These are phyloP conservation scores for Monascus ruber DNA, from an alignment of 2,329 filamentous ascomycete species.

Conservation along the genomic window DNA sequence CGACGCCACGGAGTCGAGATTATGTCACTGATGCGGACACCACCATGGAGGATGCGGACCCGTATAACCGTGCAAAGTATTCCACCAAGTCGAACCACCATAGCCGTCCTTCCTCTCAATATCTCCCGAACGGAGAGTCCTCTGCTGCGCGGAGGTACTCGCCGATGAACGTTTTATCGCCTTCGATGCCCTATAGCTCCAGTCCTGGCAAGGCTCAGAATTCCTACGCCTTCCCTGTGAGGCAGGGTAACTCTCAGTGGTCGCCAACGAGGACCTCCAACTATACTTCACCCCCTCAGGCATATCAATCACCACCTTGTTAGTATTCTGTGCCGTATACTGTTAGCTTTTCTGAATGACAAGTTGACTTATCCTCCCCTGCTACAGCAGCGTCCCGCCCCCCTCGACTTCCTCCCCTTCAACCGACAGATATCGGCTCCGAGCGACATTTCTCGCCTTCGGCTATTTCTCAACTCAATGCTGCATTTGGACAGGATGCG, in stretches of 20 bases:
- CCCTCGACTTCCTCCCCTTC: conserved; percentile 65
- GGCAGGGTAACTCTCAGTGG: conserved; percentile 48
- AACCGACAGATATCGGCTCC: conserved; percentile 53
- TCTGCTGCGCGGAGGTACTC: conserved; percentile 85
- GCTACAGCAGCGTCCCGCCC: conserved; percentile 35
- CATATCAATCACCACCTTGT: conserved; percentile 50
- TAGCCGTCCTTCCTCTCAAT: conserved; percentile 59
- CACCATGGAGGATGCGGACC: conserved; percentile 80
- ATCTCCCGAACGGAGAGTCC: conserved; percentile 61
- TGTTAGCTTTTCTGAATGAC: neutral
- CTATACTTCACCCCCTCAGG: conserved; percentile 46
- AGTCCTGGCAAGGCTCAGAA: conserved; percentile 46
- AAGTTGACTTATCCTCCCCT: conserved; percentile 11
- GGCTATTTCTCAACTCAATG: conserved; percentile 59
- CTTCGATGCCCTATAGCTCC: conserved; percentile 62
- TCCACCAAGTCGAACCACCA: conserved; percentile 66
- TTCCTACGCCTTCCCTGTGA: conserved; percentile 44
- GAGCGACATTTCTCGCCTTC: conserved; percentile 63
- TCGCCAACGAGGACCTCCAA: conserved; percentile 61
- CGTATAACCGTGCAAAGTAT: conserved; percentile 79
- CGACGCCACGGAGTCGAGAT: conserved; percentile 52
- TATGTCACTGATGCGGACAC: conserved; percentile 58
- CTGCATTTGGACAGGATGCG: conserved; percentile 46
- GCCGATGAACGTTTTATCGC: conserved; percentile 82
- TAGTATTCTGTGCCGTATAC: conserved; percentile 16